Evolutionary conservation across 1,284 basidiomycete genomes (phyloP).

Genomic region (Trichosporon ovoides): DNA sequence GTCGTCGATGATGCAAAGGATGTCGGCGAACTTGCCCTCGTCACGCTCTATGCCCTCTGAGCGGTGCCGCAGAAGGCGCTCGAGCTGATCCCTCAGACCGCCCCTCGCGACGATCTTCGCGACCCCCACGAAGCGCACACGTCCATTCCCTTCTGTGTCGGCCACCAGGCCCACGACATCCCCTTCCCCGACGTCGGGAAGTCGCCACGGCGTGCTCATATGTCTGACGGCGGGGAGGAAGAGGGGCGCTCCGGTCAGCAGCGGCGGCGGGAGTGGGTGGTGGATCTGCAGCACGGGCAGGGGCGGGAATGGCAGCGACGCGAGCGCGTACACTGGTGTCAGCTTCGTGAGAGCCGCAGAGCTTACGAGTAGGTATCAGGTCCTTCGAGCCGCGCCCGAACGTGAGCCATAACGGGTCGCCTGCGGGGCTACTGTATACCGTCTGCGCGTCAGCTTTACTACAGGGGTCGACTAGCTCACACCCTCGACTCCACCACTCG

Average conservation of each 20-base stretch:
- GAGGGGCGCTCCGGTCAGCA: constrained; percentile 53
- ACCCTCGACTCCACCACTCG: constrained; percentile 41
- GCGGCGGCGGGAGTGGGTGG: constrained; percentile 42
- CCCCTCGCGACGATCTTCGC: constrained; percentile 38
- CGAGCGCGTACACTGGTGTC: constrained; percentile 42
- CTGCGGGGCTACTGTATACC: constrained; percentile 58
- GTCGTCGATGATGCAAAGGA: constrained; percentile 44
- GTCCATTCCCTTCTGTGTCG: constrained; percentile 17
- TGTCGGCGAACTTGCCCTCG: constrained; percentile 45
- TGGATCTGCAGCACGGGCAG: constrained; percentile 41
- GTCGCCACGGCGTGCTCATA: constrained; percentile 30
- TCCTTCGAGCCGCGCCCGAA: constrained; percentile 56
- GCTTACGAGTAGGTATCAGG: constrained; percentile 61
- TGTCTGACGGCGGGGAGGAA: constrained; percentile 46
- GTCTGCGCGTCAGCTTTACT: constrained; percentile 35
- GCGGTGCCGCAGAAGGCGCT: constrained; percentile 23
- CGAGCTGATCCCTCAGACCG: constrained; percentile 38
- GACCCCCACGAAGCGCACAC: constrained; percentile 40
- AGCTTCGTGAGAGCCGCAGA: not conserved
- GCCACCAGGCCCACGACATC: constrained; percentile 36
- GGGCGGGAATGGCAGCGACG: constrained; percentile 22
- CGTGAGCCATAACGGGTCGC: constrained; percentile 77
- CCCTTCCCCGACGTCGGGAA: constrained; percentile 40
- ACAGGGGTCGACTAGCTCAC: constrained; percentile 24
- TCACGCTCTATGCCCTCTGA: constrained; percentile 33